A percentile compares a stretch with the other conserved stretches of the same genome.
These are phyloP conservation scores for Fibroporia radiculosa DNA, from an alignment of 768 basidiomycete genomes.

Conservation along the genomic window DNA sequence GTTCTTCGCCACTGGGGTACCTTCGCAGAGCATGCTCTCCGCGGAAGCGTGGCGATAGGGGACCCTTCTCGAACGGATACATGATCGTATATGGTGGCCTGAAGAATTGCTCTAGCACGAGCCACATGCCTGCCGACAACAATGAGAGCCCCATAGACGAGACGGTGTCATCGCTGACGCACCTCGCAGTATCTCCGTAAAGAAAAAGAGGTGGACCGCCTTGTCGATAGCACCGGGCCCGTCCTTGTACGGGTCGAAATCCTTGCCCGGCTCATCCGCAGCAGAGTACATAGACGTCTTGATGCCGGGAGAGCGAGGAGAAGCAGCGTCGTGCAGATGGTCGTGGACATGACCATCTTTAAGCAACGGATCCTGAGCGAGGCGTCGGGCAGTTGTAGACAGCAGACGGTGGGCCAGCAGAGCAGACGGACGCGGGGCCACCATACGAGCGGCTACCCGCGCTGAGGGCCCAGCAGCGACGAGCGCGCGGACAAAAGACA, in stretches of 20 bases:
- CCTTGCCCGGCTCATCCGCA: slow-evolving; percentile 38
- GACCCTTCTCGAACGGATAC: slow-evolving; percentile 98
- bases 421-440: slow-evolving; percentile 24
- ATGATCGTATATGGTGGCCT: slow-evolving; percentile 97
- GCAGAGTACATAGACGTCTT: slow-evolving; percentile 28
- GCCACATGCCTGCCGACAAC: slow-evolving; percentile 85
- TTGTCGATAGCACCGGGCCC: slow-evolving; percentile 94
- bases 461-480: slow-evolving; percentile 46
- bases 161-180: slow-evolving; percentile 18
- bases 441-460: slow-evolving; percentile 27
- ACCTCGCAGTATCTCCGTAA: slow-evolving; percentile 97
- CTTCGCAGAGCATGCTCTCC: slow-evolving; percentile 96
- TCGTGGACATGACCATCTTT: slow-evolving; percentile 10
- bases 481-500: slow-evolving; percentile 51
- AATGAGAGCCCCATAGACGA: neutral
- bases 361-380: slow-evolving; percentile 15
- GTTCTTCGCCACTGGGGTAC: slow-evolving; percentile 96
- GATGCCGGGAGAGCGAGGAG: slow-evolving; percentile 6
- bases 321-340: slow-evolving; percentile 7
- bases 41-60: slow-evolving; percentile 93
- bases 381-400: slow-evolving; percentile 29
- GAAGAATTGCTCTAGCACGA: slow-evolving; percentile 88
- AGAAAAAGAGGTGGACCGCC: slow-evolving; percentile 94
- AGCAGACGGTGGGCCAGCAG: slow-evolving; percentile 44
- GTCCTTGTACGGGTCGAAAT: slow-evolving; percentile 60